Base-by-base conservation (phyloP, 2,329 filamentous ascomycete genomes). In the Talaromyces sp. region DNA sequence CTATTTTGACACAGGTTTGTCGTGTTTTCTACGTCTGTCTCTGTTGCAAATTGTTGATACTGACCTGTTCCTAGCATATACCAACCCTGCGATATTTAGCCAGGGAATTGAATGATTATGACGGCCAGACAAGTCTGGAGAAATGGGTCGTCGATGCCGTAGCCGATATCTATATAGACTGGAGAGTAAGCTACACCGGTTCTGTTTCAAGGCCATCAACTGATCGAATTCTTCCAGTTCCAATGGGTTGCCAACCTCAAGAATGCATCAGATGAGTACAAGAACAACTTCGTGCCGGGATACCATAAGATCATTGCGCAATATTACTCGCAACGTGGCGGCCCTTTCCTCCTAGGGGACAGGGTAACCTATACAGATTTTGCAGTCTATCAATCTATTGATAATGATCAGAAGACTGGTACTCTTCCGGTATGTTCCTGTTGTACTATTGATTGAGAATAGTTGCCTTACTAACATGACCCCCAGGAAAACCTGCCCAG, bases 81-180 rank as follows among this genome's bases (percentile, higher is more conserved):
- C 43, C 59, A 62, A 62, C 52, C 27, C 10, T 62, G 43, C 43
- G 59, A 6, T 62, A 37, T 19, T 11, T 62, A 13, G 43, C 59
- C 33, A 43, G 59, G 13, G 48, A 62, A 31, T 27, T 62, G 19
- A 54, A 54, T 39, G 43, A 39, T 9, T 62, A 62, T 19, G 59
- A 62, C 48, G 59, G 59, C 41, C 33, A 62, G 43, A 62, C 59
- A 37, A 62, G 35, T 35, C 22, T 48, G 3, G 59, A 62, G 27
- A 62, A 62, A 50, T 62, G 45, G 33, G 11, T 62, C n/a, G 59
- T 62, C n/a, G 59, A 62, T 62, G 59, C 59, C 16, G 59, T 62
- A 16, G 24, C 59, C 7, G 59, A 62, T 33, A 62, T 62, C 59
- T 62, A 62, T 16, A 16, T 50, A 16, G 59, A 62, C 31, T 62